Evolutionary conservation across 169 alveolate genomes (phyloP), one percentile per base, ranked within the genome.

Genomic region (Hepatocystis sp.): DNA sequence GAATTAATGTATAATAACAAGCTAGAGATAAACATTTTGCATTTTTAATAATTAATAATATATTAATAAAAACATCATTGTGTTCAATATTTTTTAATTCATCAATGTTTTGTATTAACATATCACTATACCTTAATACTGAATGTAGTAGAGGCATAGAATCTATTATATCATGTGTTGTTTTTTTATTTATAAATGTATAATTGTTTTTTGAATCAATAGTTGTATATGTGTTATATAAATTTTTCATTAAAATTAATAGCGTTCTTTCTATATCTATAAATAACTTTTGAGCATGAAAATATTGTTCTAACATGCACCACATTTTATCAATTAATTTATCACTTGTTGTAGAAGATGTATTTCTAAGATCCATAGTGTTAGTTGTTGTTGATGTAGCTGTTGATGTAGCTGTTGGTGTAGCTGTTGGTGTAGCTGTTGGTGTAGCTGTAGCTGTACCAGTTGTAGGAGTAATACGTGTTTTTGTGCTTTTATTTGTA

Each of bases 81-180:
- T 66, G 32, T 60, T 78, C 55, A 4, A 71, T 52, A 30, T 84
- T 66, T 49, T 56, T 90, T 19, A 86, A 30, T 65, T 92, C 92
- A 13, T 66, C 91, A 21, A 90, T 63, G 19, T 92, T 92, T 66
- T 92, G 94, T 76, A 86, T 92, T 44, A 92, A 64, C 21, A 92
- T 84, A 60, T 90, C 91, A 4, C 93, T 91, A 51, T 84, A 92
- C 58, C 94, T 49, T n/a, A 90, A 52, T 13, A 86, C 92, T 44
- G 39, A 17, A 39, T 58, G 78, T 21, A 76, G n/a, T 21, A 58
- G 1, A 11, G 88, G 88, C 76, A 76, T 76, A 7, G 39, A 49
- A 27, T 76, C 88, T 10, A 76, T 46, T 30, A 76, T 2, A 23
- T 76, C 88, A 8, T 39, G 42, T 5, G 58, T 58, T 2, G 23